Base-by-base conservation (phyloP, 2,329 filamentous ascomycete species). In the Paecilomyces sp. region DNA sequence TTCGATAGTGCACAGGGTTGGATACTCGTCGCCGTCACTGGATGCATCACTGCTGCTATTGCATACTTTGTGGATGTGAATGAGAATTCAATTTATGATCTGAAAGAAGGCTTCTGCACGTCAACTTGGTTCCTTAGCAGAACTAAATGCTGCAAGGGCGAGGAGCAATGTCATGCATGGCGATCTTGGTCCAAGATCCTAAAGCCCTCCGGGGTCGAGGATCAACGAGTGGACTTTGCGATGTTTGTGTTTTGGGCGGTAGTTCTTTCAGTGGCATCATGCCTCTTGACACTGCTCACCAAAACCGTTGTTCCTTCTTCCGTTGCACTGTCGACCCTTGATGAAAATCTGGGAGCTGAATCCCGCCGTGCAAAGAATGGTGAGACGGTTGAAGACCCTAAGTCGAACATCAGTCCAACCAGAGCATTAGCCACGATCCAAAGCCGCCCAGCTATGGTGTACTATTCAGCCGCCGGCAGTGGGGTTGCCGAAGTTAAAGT, bases 401-500 rank as follows among this genome's bases (percentile, higher is more conserved):
- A 73, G 57, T 77, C 76, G 8, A 71, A 67, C 50, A 65, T 73
- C 53, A 79, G 70, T 62, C 79, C 72, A 22, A 79, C 75, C 64
- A 62, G 75, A 57, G 63, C 73, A 58, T 62, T 68, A 54, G 61
- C 70, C 36, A 61, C 67, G 55, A 25, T 66, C 54, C 61, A 78
- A 70, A 67, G 69, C 67, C 62, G 73, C 0, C 83, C 88, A 2
- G 89, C 91, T 0, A 95, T 95, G 88, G 84, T 93, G 4, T 99
- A 96, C 75, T 99, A 97, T 74, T 92, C 94, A 7, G 94, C 93
- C 60, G 93, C 93, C 51, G 94, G 94, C 55, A 96, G 92, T 75
- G 94, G 94, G 67, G 94, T 99, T 12, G 94, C 94, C 6, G 94
- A 99, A 77, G 93, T 97, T 59, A 92, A 94, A 64, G 94, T 97